Evolutionary conservation across 2,329 filamentous ascomycete genomes (phyloP), one percentile per base, ranked within the genome.

Genomic region (Calonectria honghensis): DNA sequence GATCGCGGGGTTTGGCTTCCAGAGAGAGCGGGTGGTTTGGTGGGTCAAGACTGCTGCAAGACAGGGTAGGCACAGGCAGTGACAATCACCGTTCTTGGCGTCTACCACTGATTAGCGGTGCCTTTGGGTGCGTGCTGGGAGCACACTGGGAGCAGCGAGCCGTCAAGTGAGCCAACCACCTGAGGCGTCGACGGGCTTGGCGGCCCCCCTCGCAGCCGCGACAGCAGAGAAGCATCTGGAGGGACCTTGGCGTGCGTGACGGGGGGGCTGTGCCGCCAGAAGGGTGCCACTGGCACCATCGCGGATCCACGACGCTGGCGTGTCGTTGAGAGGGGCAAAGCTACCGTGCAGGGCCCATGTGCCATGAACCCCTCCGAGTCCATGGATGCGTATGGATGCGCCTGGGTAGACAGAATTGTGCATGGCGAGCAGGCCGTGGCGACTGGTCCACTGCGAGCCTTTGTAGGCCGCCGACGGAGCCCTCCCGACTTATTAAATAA

Each of bases 241-340:
- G 14, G 14, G 14, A 37, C 64, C 70, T 72, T 68, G 70, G 64
- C 70, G 45, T 68, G 50, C 68, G 52, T 32, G 57, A 67, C 35
- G 37, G 37, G 50, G 69, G 64, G 68, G 68, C 68, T 71, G 61
- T 71, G 70, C 61, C 51, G 14, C 24, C 32, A 29, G 45, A 50
- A 45, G 69, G 51, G 51, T 73, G 65, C 65, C 37, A 70, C 59
- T 73, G 71, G 69, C 71, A 69, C 59, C 59, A 69, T 69, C 48
- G 35, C 57, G 35, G 48, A 68, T 70, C 68, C 57, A 70, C 57
- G 68, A 9, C 29, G 57, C 32, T 57, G 66, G 65, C 65, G 65
- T 54, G 65, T 41, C 50, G 48, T 18, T 27, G 27, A 18, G 66
- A 59, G 51, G 50, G 51, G 66, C 51, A 27, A 50, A 65, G 41